These are phyloP conservation scores for Paraphoma chrysanthemicola DNA, from an alignment of 2,329 filamentous ascomycete species.

Conservation along the genomic window DNA sequence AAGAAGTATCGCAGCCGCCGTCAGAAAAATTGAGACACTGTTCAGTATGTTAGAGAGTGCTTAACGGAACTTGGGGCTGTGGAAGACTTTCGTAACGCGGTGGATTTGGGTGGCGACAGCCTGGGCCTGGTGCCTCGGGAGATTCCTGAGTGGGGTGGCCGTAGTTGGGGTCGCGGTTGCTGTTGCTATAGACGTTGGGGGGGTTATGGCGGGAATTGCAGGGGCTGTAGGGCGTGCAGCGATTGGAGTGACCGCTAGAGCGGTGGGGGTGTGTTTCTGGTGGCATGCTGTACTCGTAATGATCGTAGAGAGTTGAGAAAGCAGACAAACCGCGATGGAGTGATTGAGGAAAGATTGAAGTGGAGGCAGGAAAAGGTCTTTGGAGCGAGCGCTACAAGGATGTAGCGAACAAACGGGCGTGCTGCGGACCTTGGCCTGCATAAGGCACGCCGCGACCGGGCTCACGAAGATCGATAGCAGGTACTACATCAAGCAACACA, in stretches of 20 bases:
- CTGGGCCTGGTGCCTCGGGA: too few species aligned
- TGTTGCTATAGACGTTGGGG: too few species aligned
- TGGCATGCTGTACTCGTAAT: background rate
- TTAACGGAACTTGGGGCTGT: too few species aligned
- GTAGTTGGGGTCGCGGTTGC: too few species aligned
- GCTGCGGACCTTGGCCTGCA: background rate
- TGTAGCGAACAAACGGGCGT: background rate
- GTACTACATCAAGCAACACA: background rate
- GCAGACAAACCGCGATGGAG: background rate
- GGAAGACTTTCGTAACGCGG: too few species aligned
- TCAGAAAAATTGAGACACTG: background rate
- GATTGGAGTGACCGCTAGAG: too few species aligned
- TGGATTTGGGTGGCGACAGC: too few species aligned
- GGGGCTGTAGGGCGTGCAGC: too few species aligned
- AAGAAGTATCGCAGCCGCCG: background rate
- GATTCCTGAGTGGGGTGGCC: too few species aligned
- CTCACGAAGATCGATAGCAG: background rate
- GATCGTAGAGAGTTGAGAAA: background rate
- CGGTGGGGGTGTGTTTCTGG: too few species aligned
- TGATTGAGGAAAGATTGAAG: background rate
- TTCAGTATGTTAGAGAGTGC: background rate
- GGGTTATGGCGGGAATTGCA: too few species aligned
- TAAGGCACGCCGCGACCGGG: background rate
- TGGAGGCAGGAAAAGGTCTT: too few species aligned
- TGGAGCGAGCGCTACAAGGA: background rate